Conservation (phyloP, 768 basidiomycete genomes). For the Leccinellum albellum region DNA sequence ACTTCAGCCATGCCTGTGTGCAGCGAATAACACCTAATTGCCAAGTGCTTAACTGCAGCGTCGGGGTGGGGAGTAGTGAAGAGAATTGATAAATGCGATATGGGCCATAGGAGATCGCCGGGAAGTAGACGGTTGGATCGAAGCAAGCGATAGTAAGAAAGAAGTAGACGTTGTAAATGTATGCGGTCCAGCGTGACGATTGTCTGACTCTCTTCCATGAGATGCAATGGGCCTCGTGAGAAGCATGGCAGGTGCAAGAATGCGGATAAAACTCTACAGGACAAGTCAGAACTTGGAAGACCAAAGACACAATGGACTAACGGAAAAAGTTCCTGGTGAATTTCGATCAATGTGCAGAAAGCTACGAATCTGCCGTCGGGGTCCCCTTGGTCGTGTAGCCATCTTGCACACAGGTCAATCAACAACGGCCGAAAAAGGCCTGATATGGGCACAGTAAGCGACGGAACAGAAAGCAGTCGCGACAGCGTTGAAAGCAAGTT, state of each 20-base stretch:
- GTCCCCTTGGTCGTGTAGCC: slow-evolving; percentile 57
- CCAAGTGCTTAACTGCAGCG: slow-evolving; percentile 59
- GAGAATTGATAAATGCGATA: slow-evolving; percentile 39
- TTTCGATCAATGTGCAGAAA: slow-evolving; percentile 60
- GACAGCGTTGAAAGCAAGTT: slow-evolving; percentile 57
- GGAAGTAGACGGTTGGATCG: slow-evolving; percentile 71
- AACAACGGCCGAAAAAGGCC: slow-evolving; percentile 71
- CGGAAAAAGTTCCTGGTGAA: slow-evolving; percentile 70
- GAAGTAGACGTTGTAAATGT: slow-evolving; percentile 64
- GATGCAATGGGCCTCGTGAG: slow-evolving; percentile 53
- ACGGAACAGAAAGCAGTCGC: slow-evolving; percentile 53
- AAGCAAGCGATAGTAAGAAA: slow-evolving; percentile 80
- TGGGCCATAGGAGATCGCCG: slow-evolving; percentile 55
- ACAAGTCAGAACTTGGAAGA: slow-evolving; percentile 1
- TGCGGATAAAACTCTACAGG: slow-evolving; percentile 50
- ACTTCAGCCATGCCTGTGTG: slow-evolving; percentile 77
- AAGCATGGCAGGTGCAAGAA: slow-evolving; percentile 44
- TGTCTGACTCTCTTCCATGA: slow-evolving; percentile 31
- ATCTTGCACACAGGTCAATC: slow-evolving; percentile 75
- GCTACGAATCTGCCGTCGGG: slow-evolving; percentile 53
- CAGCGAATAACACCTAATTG: slow-evolving; percentile 73
- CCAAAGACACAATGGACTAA: slow-evolving; percentile 35
- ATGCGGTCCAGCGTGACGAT: slow-evolving; percentile 34
- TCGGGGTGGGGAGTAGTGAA: slow-evolving; percentile 56
- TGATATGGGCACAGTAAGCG: slow-evolving; percentile 61